Evolutionary conservation across 75 land plant genomes (phyloP).

Genomic region (Pseudotsuga menziesii): DNA sequence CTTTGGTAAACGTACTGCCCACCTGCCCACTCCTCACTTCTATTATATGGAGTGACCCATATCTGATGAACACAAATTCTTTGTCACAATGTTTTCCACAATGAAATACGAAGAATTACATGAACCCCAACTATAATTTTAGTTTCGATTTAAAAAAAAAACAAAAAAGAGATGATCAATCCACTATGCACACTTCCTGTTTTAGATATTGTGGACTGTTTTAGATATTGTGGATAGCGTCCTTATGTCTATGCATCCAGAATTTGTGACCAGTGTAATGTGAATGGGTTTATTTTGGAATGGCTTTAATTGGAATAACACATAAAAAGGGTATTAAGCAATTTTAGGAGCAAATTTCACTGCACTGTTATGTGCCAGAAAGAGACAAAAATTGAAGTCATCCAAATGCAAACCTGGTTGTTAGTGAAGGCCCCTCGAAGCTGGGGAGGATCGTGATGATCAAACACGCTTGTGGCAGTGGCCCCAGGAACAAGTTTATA

Average conservation of each 20-base stretch:
- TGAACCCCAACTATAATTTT: not conserved
- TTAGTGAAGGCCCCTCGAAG: slow-evolving; percentile 70
- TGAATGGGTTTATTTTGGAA: not conserved
- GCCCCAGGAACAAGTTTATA: slow-evolving; percentile 81
- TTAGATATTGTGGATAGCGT: not conserved
- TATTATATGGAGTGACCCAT: slow-evolving; percentile 82
- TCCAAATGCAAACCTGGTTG: slow-evolving; percentile 45
- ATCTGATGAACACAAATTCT: slow-evolving; percentile 32
- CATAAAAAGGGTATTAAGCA: not conserved
- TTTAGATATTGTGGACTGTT: too few relatives aligned
- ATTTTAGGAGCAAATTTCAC: not conserved
- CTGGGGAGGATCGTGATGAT: slow-evolving; percentile 65
- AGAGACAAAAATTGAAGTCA: not conserved
- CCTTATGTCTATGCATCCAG: not conserved
- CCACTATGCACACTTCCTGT: not conserved
- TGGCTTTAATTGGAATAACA: not conserved
- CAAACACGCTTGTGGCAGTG: slow-evolving; percentile 76
- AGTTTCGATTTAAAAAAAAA: not conserved
- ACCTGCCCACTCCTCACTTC: slow-evolving; percentile 81
- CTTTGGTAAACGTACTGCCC: slow-evolving; percentile 71
- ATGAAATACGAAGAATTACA: not conserved
- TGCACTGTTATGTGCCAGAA: not conserved
- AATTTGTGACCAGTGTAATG: not conserved
- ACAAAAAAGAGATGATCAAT: not conserved
- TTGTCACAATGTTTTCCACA: not conserved